phyloP scores from a whole-genome alignment of 2,329 filamentous ascomycete species.

The Botrytis fabae region DNA sequence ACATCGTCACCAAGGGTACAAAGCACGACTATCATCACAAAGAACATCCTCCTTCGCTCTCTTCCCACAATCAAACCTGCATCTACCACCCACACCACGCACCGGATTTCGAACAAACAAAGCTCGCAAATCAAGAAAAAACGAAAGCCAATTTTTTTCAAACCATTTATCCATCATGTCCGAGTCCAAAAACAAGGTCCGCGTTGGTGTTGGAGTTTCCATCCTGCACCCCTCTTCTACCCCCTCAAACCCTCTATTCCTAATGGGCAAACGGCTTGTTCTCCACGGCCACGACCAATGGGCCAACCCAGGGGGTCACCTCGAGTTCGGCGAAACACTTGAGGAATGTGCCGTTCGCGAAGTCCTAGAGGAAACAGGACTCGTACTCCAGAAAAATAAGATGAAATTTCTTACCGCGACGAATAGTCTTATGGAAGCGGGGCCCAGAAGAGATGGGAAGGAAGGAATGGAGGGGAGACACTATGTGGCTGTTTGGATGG shows the following conservation, averaged over 20 bases:
- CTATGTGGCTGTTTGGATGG: background rate
- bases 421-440: slow-evolving; percentile 5
- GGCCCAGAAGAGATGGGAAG: background rate
- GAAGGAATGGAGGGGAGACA: background rate
- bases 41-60: background rate
- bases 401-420: slow-evolving; percentile 4
- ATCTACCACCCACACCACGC: background rate
- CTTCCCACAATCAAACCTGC: background rate
- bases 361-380: background rate
- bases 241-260: background rate
- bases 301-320: background rate
- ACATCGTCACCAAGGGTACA: background rate
- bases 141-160: background rate
- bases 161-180: background rate
- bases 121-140: no score
- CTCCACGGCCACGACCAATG: slow-evolving; percentile 1
- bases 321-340: background rate
- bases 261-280: slow-evolving; percentile 3
- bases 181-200: background rate
- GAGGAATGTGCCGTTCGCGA: background rate
- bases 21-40: background rate
- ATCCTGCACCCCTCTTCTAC: background rate
- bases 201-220: background rate
- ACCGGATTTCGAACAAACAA: background rate
- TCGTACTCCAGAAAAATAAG: background rate